A percentile compares a stretch with the other conserved stretches of the same genome.
These are phyloP conservation scores for Dictyostelium citrinum DNA, from an alignment of 78 protist genomes.

Conservation along the genomic window DNA sequence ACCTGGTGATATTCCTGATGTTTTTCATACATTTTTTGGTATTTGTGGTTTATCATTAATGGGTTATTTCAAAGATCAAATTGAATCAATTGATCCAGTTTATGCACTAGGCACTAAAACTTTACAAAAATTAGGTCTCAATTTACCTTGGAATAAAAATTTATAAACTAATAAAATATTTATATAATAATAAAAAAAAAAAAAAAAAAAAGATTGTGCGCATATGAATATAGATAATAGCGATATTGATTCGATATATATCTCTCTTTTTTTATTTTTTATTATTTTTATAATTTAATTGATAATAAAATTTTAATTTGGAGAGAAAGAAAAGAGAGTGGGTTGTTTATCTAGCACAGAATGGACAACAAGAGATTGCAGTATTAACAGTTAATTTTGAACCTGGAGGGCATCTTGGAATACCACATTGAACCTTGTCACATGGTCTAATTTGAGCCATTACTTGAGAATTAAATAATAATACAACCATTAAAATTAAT, in stretches of 20 bases:
- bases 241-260: too few species aligned
- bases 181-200: not conserved
- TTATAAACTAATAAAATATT: not conserved
- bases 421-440: not conserved
- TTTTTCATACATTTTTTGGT: constrained; percentile 99
- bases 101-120: constrained; percentile 67
- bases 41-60: constrained; percentile 90
- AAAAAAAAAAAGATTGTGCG: not conserved
- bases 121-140: constrained; percentile 17
- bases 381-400: not conserved
- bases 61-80: constrained; percentile 54
- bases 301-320: too few species aligned
- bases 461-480: not conserved
- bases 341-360: not conserved
- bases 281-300: too few species aligned
- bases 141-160: constrained; percentile 47
- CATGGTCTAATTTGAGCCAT: not conserved
- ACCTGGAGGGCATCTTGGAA: not conserved
- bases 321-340: not conserved
- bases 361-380: not conserved
- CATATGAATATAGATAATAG: too few species aligned
- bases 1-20: constrained; percentile 98
- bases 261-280: too few species aligned
- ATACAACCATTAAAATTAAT: not conserved
- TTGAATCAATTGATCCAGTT: constrained; percentile 76